Base-by-base conservation (phyloP, 108 stramenopile genomes). In the Nitzschia sp. region DNA sequence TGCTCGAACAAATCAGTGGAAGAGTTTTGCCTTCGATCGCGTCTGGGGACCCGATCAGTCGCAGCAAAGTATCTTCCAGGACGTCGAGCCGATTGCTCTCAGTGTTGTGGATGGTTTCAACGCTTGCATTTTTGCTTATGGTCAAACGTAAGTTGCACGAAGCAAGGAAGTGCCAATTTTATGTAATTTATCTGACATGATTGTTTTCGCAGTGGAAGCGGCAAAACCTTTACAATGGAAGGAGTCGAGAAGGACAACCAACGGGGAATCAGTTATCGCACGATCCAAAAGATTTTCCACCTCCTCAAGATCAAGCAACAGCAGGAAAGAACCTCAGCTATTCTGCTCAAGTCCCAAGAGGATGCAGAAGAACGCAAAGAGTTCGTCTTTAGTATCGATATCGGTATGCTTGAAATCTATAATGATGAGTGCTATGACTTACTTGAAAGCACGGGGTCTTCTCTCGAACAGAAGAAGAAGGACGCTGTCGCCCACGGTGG, bases 41-140 rank as follows among this genome's bases (percentile, higher is more conserved):
- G 98, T 99, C 21, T 99, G 98, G 88, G 97, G 95, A 57, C 90
- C 87, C 0, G 92, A 96, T 71, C 82, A 90, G 48, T 67, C 72
- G 4, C 97, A 99, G 78, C 80, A 81, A 51, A 82, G 81, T 60
- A 82, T 99, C 18, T 99, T 97, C 77, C 92, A 90, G 59, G 97
- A 99, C 65, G 96, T 99, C 2, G 92, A 95, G 42, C 95, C 93
- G 1, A 79, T 99, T 64, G 97, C 96, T 0, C 76, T 96, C 33
- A 89, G 85, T 70, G 98, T 97, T 1, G 86, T 98, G 60, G 97
- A 99, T 78, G 98, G 98, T 42, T 99, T 89, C 84, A 98, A 98
- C 75, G 96, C 96, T 13, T 99, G 98, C 75, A 98, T 99, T 54
- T 99, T 99, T 72, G 98, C 98, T n/a, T 99, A 99, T 61, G 98